Conservation (phyloP, 768 basidiomycete genomes). For the Leucocoprinus sp. region DNA sequence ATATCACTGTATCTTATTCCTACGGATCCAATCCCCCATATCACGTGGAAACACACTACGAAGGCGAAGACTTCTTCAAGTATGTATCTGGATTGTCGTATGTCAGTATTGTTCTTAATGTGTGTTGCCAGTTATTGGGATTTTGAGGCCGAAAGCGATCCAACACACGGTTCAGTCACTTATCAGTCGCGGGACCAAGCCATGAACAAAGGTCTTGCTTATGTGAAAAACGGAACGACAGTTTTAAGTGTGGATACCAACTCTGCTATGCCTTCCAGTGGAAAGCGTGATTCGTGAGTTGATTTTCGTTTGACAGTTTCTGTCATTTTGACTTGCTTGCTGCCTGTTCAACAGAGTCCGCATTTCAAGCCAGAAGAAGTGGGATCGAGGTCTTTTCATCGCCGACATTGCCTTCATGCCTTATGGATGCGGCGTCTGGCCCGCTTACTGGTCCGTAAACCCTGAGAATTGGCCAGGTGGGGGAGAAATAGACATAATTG, state of each 20-base stretch:
- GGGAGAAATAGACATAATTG: conserved; percentile 68
- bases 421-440: conserved; percentile 58
- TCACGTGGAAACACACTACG: conserved; percentile 26
- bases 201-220: conserved; percentile 44
- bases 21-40: conserved; percentile 14
- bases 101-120: not conserved
- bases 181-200: conserved; percentile 46
- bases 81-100: conserved; percentile 19
- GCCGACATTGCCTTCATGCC: conserved; percentile 66
- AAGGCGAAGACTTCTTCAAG: conserved; percentile 53
- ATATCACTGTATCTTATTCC: not conserved
- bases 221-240: conserved; percentile 51
- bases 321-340: conserved; percentile 8
- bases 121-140: conserved; percentile 43
- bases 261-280: conserved; percentile 36
- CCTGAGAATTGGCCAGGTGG: conserved; percentile 41
- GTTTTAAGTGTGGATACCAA: conserved; percentile 56
- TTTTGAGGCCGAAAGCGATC: conserved; percentile 55
- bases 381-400: conserved; percentile 59
- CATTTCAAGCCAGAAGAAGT: conserved; percentile 53
- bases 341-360: conserved; percentile 45
- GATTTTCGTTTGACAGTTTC: conserved; percentile 7
- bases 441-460: conserved; percentile 44
- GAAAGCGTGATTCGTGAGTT: conserved; percentile 45
- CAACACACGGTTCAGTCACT: conserved; percentile 63